Conservation (phyloP, 805 yeast species). For the Monosporozyma unispora region DNA sequence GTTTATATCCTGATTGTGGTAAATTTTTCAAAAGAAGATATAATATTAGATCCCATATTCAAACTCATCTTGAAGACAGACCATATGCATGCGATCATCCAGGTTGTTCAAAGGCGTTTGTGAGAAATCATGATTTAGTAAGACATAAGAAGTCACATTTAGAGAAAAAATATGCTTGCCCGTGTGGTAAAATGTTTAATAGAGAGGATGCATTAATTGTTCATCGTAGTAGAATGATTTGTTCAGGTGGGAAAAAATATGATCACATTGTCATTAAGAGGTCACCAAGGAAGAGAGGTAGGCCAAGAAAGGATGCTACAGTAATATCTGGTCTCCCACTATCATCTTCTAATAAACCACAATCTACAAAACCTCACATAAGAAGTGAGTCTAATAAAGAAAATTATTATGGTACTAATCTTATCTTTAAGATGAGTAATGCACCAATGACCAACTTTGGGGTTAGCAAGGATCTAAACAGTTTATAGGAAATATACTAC, state of each 20-base stretch:
- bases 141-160: conserved; percentile 85
- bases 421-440: background rate
- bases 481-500: background rate
- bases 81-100: conserved; percentile 68
- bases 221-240: conserved; percentile 71
- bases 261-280: conserved; percentile 23
- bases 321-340: background rate
- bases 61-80: conserved; percentile 89
- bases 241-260: conserved; percentile 54
- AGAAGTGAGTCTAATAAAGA: background rate
- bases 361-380: background rate
- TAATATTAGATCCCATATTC: conserved; percentile 90
- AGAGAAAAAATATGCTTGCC: conserved; percentile 63
- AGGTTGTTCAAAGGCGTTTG: conserved; percentile 76
- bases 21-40: conserved; percentile 81
- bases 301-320: conserved; percentile 17
- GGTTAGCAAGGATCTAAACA: background rate
- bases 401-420: background rate
- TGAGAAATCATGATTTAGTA: conserved; percentile 87
- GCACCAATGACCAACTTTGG: background rate
- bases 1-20: conserved; percentile 70
- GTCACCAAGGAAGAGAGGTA: conserved; percentile 25
- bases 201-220: conserved; percentile 81
- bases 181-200: conserved; percentile 90
- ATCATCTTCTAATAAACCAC: background rate